A percentile compares a stretch with the other conserved stretches of the same genome.
phyloP scores from a whole-genome alignment of 495 filamentous ascomycete genomes.

The Baudoinia panamericana region DNA sequence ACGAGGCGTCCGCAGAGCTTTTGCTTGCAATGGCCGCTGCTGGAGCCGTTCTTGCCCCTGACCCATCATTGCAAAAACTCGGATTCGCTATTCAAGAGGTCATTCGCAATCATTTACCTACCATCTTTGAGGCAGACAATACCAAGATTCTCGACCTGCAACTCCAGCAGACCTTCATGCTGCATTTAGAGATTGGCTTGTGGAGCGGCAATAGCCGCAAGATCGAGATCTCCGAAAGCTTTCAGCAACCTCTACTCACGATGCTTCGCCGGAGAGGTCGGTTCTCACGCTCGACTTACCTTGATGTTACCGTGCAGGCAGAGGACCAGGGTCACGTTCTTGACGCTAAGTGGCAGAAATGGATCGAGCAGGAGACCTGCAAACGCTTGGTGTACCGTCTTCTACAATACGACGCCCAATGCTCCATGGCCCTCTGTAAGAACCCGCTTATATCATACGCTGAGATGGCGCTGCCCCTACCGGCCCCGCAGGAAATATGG shows the following conservation, averaged over 20 bases:
- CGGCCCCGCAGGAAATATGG: constrained; percentile 42
- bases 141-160: constrained; percentile 40
- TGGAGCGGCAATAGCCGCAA: constrained; percentile 55
- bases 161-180: constrained; percentile 41
- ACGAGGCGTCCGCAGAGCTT: constrained; percentile 37
- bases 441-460: constrained; percentile 50
- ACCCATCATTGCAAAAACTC: constrained; percentile 45
- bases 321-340: constrained; percentile 37
- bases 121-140: constrained; percentile 48
- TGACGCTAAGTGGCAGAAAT: constrained; percentile 45
- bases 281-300: constrained; percentile 38
- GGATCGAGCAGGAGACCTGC: constrained; percentile 32
- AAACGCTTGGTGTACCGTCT: constrained; percentile 42
- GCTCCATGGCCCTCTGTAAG: constrained; percentile 42
- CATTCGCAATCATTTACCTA: constrained; percentile 39
- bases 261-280: constrained; percentile 29
- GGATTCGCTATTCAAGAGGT: constrained; percentile 51
- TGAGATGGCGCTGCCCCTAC: constrained; percentile 47
- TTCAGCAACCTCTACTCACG: constrained; percentile 38
- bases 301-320: constrained; percentile 29
- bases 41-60: constrained; percentile 41
- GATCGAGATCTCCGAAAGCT: constrained; percentile 55
- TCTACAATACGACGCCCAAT: constrained; percentile 45
- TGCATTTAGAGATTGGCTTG: constrained; percentile 45
- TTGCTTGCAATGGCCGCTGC: constrained; percentile 41